Base-by-base conservation (phyloP, 495 filamentous ascomycete genomes). In the Annulohypoxylon maeteangense region DNA sequence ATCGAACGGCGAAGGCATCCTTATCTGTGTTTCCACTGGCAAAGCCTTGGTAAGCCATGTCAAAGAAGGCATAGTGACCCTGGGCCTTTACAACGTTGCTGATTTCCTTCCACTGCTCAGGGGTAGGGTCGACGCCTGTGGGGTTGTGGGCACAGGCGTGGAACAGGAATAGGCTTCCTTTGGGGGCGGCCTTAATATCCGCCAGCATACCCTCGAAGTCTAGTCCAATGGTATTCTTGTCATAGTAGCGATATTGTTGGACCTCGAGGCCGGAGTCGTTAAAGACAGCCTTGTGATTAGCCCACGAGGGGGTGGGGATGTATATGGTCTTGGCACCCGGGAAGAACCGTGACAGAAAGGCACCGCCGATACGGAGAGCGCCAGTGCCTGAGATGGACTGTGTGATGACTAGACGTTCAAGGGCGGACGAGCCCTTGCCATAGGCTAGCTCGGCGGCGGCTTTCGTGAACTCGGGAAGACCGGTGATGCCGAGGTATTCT, bases 31-130 rank as follows among this genome's bases (percentile, higher is more conserved):
- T 89, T 65, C 95, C 95, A 68, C 90, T 93, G 57, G 95, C 95
- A 76, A 99, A 99, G 70, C 95, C 95, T 84, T 99, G 95, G 87
- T 99, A 99, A 67, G 95, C 95, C 95, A 99, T 99, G 82, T 99
- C 95, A 84, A 99, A 99, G 88, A 99, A 97, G 61, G 93, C 88
- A 78, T 90, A 97, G 86, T 98, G 95, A 44, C 87, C 90, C 82
- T 92, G 90, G 81, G 88, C 87, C 89, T 97, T 97, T 75, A 98
- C 87, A 65, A 90, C 95, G 69, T 93, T 85, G 85, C 90, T 91
- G 76, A 99, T 97, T 82, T 93, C 83, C 82, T 89, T 90, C 95
- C 95, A 99, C 84, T 99, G 95, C 75, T 91, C 90, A 65, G 90
- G 81, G 36, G 93, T 97, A 10, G 95, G 95, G 83, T 99, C 95